These are phyloP conservation scores for Rhynchospora pubera DNA, from an alignment of 176 grass and related monocot species.

Conservation along the genomic window DNA sequence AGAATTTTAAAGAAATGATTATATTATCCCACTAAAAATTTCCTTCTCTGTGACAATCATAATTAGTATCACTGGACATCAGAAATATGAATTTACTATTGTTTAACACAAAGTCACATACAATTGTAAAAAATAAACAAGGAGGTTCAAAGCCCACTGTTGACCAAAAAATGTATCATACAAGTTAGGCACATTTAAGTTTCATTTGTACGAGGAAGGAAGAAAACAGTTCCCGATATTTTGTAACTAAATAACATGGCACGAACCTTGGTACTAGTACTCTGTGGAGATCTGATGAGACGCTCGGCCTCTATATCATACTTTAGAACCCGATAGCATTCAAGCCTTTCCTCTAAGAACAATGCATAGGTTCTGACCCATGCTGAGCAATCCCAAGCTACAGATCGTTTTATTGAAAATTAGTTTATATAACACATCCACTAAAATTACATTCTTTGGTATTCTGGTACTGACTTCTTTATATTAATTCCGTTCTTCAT, in stretches of 20 bases:
- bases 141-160: background rate
- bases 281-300: slow-evolving; percentile 53
- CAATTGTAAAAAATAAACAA: background rate
- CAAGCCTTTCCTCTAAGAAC: slow-evolving; percentile 35
- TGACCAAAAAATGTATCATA: background rate
- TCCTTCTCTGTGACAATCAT: background rate
- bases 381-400: slow-evolving; percentile 43
- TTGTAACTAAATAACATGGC: background rate
- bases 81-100: background rate
- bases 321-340: slow-evolving; percentile 35
- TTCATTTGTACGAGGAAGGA: background rate
- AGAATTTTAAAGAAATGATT: background rate
- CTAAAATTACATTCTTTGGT: background rate
- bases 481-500: background rate
- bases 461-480: background rate
- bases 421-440: background rate
- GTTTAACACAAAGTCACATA: background rate
- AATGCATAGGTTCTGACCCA: slow-evolving; percentile 45
- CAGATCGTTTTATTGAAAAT: slow-evolving; percentile 8
- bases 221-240: background rate
- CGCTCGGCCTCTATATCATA: slow-evolving; percentile 76
- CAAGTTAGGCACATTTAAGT: background rate
- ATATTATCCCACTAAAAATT: background rate
- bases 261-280: slow-evolving; percentile 46
- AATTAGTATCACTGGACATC: background rate